Conservation (phyloP, 345 rosid genomes). For the Eutrema yunnanense region DNA sequence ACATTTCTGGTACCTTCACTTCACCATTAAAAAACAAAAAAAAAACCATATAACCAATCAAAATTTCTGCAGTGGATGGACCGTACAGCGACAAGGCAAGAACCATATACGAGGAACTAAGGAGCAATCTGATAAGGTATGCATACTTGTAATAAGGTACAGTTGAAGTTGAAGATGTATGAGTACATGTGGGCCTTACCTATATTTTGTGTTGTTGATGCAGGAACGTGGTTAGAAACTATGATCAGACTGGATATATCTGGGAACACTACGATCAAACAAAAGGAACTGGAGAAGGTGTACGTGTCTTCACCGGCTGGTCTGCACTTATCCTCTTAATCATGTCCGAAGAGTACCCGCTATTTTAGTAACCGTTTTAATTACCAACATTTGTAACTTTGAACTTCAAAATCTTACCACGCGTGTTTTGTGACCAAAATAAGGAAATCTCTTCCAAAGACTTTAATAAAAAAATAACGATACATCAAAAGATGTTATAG, state of each 20-base stretch:
- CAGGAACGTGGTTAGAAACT: slow-evolving; percentile 78
- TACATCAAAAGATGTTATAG: slow-evolving; percentile 15
- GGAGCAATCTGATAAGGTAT: slow-evolving; percentile 73
- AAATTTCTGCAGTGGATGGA: slow-evolving; percentile 53
- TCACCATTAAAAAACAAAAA: not conserved
- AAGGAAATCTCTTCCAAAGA: slow-evolving; percentile 1
- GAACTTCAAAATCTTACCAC: not conserved
- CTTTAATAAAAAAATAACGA: not conserved
- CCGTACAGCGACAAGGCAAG: slow-evolving; percentile 61
- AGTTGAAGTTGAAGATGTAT: not conserved
- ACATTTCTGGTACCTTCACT: not conserved
- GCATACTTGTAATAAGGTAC: not conserved
- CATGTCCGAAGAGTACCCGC: slow-evolving; percentile 61
- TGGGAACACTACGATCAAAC: slow-evolving; percentile 94
- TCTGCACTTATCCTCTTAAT: slow-evolving; percentile 66
- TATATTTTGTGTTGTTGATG: slow-evolving; percentile 3
- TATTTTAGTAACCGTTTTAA: slow-evolving; percentile 2
- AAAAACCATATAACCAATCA: not conserved
- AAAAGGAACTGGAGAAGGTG: slow-evolving; percentile 70
- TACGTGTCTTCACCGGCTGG: slow-evolving; percentile 83
- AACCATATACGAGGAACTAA: slow-evolving; percentile 53
- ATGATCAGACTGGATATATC: slow-evolving; percentile 63
- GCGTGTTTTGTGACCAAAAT: not conserved
- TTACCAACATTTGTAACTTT: slow-evolving; percentile 6
- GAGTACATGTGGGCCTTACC: not conserved